Percentiles rank a stretch among this genome's conserved stretches.
These are phyloP conservation scores for Fennellomyces sp. DNA, from an alignment of 371 early-diverging fungal species.

Conservation along the genomic window DNA sequence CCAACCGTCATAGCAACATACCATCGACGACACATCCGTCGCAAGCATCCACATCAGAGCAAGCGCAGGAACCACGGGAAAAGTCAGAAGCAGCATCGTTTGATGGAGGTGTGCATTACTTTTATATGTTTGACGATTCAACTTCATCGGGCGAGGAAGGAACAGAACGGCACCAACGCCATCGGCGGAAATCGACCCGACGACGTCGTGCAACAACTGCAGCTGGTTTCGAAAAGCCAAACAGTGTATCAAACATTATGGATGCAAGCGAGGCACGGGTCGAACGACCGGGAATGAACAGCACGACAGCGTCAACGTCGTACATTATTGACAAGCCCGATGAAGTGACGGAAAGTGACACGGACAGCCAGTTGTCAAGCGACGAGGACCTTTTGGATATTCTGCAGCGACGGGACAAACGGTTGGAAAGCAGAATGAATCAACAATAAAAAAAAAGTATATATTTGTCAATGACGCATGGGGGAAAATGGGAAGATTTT, in stretches of 20 bases:
- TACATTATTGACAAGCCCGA: slow-evolving; percentile 10
- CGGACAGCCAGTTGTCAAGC: neutral
- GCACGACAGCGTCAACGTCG: neutral
- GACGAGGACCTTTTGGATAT: slow-evolving; percentile 12
- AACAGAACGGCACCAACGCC: neutral
- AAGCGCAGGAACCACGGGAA: neutral
- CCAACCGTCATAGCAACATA: neutral
- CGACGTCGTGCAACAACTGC: neutral
- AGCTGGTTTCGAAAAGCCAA: slow-evolving; percentile 1
- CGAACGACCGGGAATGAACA: neutral
- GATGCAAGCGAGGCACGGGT: neutral
- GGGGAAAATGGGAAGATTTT: neutral
- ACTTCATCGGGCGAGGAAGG: neutral
- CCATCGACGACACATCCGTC: neutral
- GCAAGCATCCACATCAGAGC: neutral
- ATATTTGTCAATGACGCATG: neutral
- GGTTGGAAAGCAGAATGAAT: slow-evolving; percentile 5
- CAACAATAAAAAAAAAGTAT: neutral
- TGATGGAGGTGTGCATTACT: slow-evolving; percentile 2
- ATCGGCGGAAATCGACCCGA: neutral
- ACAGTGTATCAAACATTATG: neutral
- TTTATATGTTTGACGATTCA: slow-evolving; percentile 8
- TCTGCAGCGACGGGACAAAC: slow-evolving; percentile 7
- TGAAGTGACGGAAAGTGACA: slow-evolving; percentile 9
- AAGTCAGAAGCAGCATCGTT: neutral